These are phyloP conservation scores for Boletus fagicola DNA, from an alignment of 768 basidiomycete species.

Conservation along the genomic window DNA sequence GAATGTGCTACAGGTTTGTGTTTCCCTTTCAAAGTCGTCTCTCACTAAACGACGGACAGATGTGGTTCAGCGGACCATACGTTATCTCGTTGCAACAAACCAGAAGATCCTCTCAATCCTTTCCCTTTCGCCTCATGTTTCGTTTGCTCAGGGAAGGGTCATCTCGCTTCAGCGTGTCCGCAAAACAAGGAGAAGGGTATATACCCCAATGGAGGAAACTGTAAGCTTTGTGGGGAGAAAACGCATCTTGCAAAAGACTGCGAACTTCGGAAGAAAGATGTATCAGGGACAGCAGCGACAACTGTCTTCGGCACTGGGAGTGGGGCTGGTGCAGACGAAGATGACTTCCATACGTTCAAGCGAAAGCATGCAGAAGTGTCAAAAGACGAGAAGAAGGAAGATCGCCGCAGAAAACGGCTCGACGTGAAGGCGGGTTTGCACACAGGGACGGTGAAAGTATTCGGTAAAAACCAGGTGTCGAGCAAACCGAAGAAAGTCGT, in stretches of 20 bases:
- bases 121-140: constrained; percentile 91
- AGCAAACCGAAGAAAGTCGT: constrained; percentile 46
- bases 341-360: constrained; percentile 86
- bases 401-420: constrained; percentile 40
- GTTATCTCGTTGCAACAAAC: constrained; percentile 73
- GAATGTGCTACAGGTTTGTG: constrained; percentile 71
- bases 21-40: not conserved
- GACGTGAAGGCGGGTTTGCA: constrained; percentile 46
- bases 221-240: constrained; percentile 85
- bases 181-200: constrained; percentile 76
- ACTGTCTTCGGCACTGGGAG: constrained; percentile 34
- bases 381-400: constrained; percentile 51
- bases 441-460: constrained; percentile 39
- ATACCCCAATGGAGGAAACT: constrained; percentile 88
- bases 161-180: constrained; percentile 82
- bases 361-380: constrained; percentile 61
- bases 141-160: constrained; percentile 81
- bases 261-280: constrained; percentile 57
- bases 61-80: constrained; percentile 81
- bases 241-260: constrained; percentile 87
- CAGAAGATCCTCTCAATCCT: constrained; percentile 58
- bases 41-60: constrained; percentile 38
- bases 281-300: constrained; percentile 22
- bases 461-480: constrained; percentile 28
- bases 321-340: constrained; percentile 84